Evolutionary conservation across 768 basidiomycete species (phyloP), one percentile per base, ranked within the genome.

Genomic region (Brasilioporus rufonigricans): DNA sequence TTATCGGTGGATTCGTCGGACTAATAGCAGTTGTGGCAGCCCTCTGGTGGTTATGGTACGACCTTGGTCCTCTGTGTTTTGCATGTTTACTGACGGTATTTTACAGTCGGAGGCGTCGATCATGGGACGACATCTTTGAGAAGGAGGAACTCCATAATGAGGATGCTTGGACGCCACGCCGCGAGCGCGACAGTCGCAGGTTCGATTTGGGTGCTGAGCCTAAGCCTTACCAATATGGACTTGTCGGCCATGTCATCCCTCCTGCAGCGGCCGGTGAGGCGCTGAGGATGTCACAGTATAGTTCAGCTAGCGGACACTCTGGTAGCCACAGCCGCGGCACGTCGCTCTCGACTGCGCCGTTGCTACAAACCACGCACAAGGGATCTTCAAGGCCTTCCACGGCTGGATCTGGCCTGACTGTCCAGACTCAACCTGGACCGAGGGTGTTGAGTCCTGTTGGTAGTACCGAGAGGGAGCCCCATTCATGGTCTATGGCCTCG

Each of bases 211-310:
- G 45, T 38, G 67, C 71, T 27, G 76, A 77, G 44, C 82, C 81
- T 5, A 78, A 72, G 63, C 83, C 84, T 23, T 87, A 87, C 62
- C 76, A 82, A 60, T 87, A 87, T 58, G 84, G 84, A 18, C 73
- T 81, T 39, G 79, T 87, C 24, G 85, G 84, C 3, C 77, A 76
- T 23, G 63, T 71, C 33, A 16, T 59, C 8, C 59, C 69, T 11
- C 69, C 69, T 40, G 60, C 57, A 4, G 71, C 73, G 2, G 62
- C 67, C 0, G 63, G 64, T 35, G 73, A 60, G 24, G 61, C 65
- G 51, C 61, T 72, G 19, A 68, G 73, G 46, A 71, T 73, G 3
- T 76, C 78, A 5, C 66, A 65, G 7, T 57, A 68, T 39, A 44
- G 53, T 9, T 57, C 66, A 24, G 40, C 57, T 45, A 61, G 57